These are phyloP conservation scores for Saussurea involucrata DNA, from an alignment of 129 eudicot genomes.

Conservation along the genomic window DNA sequence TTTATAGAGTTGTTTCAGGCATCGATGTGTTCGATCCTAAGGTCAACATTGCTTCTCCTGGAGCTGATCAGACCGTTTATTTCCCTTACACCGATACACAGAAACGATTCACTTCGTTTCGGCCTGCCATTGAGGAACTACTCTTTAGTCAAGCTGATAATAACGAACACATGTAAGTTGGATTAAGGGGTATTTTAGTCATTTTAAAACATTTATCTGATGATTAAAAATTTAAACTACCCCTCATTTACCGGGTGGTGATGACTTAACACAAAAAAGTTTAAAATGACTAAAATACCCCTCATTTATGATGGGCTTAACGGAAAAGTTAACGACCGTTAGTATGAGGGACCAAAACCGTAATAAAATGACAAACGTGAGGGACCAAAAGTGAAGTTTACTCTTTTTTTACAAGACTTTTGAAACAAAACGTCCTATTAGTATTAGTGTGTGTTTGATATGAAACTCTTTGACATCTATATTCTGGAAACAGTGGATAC, in stretches of 20 bases:
- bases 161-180: slow-evolving; percentile 77
- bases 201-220: too few relatives aligned
- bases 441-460: not conserved
- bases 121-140: slow-evolving; percentile 78
- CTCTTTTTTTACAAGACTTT: too few relatives aligned
- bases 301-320: too few relatives aligned
- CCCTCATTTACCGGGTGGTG: too few relatives aligned
- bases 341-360: too few relatives aligned
- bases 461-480: slow-evolving; percentile 1
- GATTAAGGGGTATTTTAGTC: too few relatives aligned
- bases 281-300: too few relatives aligned
- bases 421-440: not conserved
- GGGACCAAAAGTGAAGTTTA: too few relatives aligned
- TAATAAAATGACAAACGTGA: too few relatives aligned
- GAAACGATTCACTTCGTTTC: slow-evolving; percentile 66
- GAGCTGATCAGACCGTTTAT: slow-evolving; percentile 94
- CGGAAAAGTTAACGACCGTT: too few relatives aligned
- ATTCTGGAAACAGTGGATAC: slow-evolving; percentile 57
- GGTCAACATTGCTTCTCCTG: slow-evolving; percentile 94
- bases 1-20: slow-evolving; percentile 87
- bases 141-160: slow-evolving; percentile 71
- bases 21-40: slow-evolving; percentile 91
- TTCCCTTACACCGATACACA: slow-evolving; percentile 76
- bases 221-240: too few relatives aligned
- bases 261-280: too few relatives aligned